Conservation (phyloP, 768 basidiomycete species). For the Auricularia sp. region DNA sequence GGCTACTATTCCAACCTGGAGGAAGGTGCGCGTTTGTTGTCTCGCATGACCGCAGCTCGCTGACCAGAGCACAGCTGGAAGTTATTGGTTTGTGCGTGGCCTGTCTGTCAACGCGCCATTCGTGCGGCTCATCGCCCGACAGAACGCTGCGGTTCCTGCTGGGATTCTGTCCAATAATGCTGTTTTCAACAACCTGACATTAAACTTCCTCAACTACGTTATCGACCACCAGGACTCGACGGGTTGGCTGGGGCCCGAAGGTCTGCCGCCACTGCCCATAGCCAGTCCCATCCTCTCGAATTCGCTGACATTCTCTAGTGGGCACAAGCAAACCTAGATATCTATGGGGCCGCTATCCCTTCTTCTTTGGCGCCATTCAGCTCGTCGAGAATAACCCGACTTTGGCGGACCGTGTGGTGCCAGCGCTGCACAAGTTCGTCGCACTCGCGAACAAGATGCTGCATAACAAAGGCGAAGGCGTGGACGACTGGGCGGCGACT, state of each 20-base stretch:
- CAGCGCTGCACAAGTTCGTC: constrained; percentile 44
- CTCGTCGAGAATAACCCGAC: constrained; percentile 40
- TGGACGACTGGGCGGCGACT: constrained; percentile 44
- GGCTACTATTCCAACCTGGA: constrained; percentile 27
- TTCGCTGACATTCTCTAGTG: neutral
- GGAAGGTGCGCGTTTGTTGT: constrained; percentile 19
- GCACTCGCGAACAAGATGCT: constrained; percentile 45
- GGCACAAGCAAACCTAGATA: constrained; percentile 40
- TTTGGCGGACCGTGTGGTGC: constrained; percentile 35
- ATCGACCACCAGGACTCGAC: constrained; percentile 41
- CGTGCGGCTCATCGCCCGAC: neutral
- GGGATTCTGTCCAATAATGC: neutral
- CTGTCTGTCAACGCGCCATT: neutral
- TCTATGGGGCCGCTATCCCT: constrained; percentile 49
- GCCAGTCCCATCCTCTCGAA: neutral
- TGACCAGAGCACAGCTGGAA: neutral
- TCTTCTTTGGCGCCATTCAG: constrained; percentile 50
- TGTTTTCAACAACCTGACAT: neutral
- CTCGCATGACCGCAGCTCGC: neutral
- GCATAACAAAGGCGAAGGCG: constrained; percentile 35
- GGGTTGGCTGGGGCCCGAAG: constrained; percentile 50
- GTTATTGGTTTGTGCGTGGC: neutral
- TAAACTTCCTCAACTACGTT: constrained; percentile 25
- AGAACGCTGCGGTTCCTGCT: neutral
- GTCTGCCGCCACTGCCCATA: constrained; percentile 15